Evolutionary conservation across 78 protist genomes (phyloP).

Genomic region (Speleostelium caveatum): DNA sequence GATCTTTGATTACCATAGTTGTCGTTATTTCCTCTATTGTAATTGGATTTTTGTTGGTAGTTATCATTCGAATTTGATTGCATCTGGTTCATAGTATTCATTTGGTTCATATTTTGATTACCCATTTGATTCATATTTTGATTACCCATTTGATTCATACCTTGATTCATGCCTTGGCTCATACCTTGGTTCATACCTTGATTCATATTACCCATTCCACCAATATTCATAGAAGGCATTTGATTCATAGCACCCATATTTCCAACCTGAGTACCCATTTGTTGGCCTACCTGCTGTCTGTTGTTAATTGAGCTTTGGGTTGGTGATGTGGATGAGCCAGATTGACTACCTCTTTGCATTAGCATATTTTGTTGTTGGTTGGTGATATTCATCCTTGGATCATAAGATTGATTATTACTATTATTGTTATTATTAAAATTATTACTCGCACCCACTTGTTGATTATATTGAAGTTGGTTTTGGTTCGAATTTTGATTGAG

Average conservation of each 20-base stretch:
- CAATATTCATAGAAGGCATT: background rate
- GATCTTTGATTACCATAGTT: background rate
- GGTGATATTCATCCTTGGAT: background rate
- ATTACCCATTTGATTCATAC: background rate
- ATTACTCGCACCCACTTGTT: background rate
- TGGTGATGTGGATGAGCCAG: background rate
- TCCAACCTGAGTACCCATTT: conserved; percentile 23
- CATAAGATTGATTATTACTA: conserved; percentile 4
- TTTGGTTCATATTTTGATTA: background rate
- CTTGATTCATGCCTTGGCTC: background rate
- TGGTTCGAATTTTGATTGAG: background rate
- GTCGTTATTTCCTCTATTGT: background rate
- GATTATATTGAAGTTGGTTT: background rate
- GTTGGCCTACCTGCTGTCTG: no score
- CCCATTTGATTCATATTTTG: background rate
- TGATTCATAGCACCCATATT: conserved; percentile 1
- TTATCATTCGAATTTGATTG: background rate
- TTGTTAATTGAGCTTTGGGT: background rate
- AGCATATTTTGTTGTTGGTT: background rate
- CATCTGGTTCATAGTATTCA: conserved; percentile 12
- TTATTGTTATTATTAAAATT: background rate
- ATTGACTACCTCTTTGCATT: background rate
- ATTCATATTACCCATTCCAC: background rate
- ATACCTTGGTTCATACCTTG: background rate
- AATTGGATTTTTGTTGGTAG: background rate